These are phyloP conservation scores for Solanum commersonii DNA, from an alignment of 257 asterid species.

Conservation along the genomic window DNA sequence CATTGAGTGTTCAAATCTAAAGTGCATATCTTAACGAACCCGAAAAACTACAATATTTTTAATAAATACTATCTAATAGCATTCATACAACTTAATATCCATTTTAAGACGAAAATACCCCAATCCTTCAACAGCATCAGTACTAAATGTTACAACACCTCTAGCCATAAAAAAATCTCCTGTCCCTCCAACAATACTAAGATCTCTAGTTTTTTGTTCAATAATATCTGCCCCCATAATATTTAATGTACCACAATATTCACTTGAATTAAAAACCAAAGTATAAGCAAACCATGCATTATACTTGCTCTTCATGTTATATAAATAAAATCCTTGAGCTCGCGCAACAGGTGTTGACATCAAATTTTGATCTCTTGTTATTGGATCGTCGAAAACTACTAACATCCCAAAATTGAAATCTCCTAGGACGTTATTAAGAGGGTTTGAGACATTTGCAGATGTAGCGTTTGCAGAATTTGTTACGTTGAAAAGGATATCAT, in stretches of 20 bases:
- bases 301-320: constrained; percentile 24
- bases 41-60: neutral
- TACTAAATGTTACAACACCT: constrained; percentile 37
- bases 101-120: constrained; percentile 50
- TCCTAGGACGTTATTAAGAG: constrained; percentile 10
- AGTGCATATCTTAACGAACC: too few species aligned
- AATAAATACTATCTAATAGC: constrained; percentile 12
- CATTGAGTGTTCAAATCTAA: too few species aligned
- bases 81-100: constrained; percentile 64
- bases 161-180: constrained; percentile 67
- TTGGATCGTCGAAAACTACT: constrained; percentile 52
- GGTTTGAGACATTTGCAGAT: constrained; percentile 21
- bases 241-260: constrained; percentile 37
- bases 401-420: constrained; percentile 26
- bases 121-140: constrained; percentile 31
- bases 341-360: constrained; percentile 32
- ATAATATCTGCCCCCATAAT: constrained; percentile 54
- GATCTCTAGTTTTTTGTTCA: constrained; percentile 33
- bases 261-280: constrained; percentile 36
- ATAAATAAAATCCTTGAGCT: constrained; percentile 59
- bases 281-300: constrained; percentile 67
- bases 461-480: constrained; percentile 45
- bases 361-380: constrained; percentile 34
- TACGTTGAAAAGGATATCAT: constrained; percentile 49
- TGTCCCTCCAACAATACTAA: constrained; percentile 54